Percentiles rank a stretch among this genome's conserved stretches.
phyloP scores from a whole-genome alignment of 2,329 filamentous ascomycete genomes.

The Kalaharituber pfeilii region DNA sequence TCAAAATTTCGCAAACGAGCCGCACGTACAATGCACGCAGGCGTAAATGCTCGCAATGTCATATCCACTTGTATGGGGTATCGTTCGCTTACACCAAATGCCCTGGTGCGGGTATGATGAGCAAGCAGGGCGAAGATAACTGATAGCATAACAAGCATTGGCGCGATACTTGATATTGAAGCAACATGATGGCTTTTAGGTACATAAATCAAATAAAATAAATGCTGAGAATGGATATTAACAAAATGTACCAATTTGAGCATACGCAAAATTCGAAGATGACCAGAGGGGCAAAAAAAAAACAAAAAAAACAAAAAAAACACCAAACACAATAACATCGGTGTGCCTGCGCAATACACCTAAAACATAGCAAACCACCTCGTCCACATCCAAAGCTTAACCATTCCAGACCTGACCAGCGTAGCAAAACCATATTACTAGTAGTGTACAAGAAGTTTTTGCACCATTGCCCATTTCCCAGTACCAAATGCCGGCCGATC shows the following conservation, averaged over 20 bases:
- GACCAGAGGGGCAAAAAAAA: neutral
- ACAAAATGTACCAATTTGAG: neutral
- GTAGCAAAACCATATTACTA: neutral
- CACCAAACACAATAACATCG: neutral
- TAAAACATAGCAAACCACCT: neutral
- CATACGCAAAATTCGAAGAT: no score
- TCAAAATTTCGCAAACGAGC: no score
- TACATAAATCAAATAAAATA: neutral
- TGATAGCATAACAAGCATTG: neutral
- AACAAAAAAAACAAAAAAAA: neutral
- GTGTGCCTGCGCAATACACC: neutral
- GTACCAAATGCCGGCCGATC: conserved; percentile 1
- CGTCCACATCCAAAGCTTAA: neutral
- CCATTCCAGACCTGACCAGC: neutral
- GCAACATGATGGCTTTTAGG: neutral
- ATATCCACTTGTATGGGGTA: no score
- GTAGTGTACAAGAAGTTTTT: conserved; percentile 1
- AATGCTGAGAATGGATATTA: neutral
- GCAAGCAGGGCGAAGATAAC: no score
- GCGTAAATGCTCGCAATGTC: no score
- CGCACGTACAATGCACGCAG: no score
- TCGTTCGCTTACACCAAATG: no score
- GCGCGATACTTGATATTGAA: neutral
- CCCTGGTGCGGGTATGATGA: no score
- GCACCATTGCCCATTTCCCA: conserved; percentile 1